Percentiles rank a stretch among this genome's conserved stretches.
Conservation (phyloP, 257 asterid genomes). For the Solanum pimpinellifolium region DNA sequence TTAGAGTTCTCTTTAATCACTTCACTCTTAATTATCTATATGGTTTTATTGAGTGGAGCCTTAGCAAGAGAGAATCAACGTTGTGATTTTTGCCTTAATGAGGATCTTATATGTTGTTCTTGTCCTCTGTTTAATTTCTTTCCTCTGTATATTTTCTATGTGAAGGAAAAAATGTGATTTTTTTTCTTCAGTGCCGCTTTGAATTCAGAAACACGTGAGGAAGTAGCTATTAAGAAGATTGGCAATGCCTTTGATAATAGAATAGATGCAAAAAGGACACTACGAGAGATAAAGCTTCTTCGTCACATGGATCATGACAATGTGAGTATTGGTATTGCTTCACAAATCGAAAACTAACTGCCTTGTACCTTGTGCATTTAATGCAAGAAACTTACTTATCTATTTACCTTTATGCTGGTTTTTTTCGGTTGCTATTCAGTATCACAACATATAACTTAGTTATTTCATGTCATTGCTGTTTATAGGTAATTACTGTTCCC, state of each 20-base stretch:
- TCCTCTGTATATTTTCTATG: background rate
- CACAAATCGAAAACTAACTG: background rate
- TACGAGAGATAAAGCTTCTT: conserved; percentile 89
- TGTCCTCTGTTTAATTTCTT: background rate
- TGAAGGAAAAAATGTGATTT: conserved; percentile 13
- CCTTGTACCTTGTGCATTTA: background rate
- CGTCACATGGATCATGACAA: conserved; percentile 92
- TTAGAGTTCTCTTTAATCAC: background rate
- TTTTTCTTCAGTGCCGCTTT: conserved; percentile 63
- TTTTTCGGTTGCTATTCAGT: background rate
- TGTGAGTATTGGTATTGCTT: conserved; percentile 22
- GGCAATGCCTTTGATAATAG: conserved; percentile 96
- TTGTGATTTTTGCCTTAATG: background rate
- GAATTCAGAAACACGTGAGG: conserved; percentile 89
- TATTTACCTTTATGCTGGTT: background rate
- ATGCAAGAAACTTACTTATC: background rate
- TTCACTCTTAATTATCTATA: background rate
- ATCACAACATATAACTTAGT: background rate
- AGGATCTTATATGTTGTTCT: background rate
- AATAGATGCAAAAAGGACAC: conserved; percentile 90
- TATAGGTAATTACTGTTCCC: background rate
- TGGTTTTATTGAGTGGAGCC: background rate
- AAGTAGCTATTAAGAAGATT: conserved; percentile 97
- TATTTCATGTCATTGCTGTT: background rate
- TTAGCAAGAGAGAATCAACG: background rate